Evolutionary conservation across 306 rosid genomes (phyloP), one percentile per base, ranked within the genome.

Genomic region (Lathyrus sativus): DNA sequence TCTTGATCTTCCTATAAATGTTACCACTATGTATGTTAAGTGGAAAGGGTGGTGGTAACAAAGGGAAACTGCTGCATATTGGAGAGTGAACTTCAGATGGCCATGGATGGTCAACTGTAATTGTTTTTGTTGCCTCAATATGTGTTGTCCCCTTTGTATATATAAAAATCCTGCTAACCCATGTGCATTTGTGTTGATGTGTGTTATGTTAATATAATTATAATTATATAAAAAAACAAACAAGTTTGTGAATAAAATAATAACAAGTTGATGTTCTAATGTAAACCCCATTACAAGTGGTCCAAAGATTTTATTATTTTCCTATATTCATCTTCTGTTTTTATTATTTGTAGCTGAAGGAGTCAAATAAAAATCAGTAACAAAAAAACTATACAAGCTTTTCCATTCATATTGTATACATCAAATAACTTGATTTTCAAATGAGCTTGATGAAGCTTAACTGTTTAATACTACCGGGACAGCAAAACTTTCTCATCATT

Each of bases 401-500:
- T 26, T 15, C 11, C 10, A 1, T 24, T 15, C 38, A 58, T 54
- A 54, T 1, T 35, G 35, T 22, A 14, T 2, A n/a, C 43, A 58
- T 22, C 42, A 57, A 57, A 31, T 31, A 17, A 14, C 45, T 14
- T 14, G 45, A 35, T 33, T 61, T 18, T 31, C 15, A 44, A 65
- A 24, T 48, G 26, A 62, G 17, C 65, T 1, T 35, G n/a, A 35
- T 35, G 39, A 35, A 35, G 39, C 39, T 35, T 35, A 49, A 49
- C 10, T 35, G 42, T 24, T 31, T 43, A 44, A 72, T 35, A 7
- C 54, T 76, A 71, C 38, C 53, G 73, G 12, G 85, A 64, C 71
- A 86, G 62, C 68, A 83, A 63, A 60, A 64, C 77, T 57, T 74
- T 80, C 58, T 82, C 66, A 13, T 87, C 89, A 43, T 64, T 61